A percentile compares a stretch with the other conserved stretches of the same genome.
Conservation (phyloP, 306 rosid genomes). For the Lablab purpureus region DNA sequence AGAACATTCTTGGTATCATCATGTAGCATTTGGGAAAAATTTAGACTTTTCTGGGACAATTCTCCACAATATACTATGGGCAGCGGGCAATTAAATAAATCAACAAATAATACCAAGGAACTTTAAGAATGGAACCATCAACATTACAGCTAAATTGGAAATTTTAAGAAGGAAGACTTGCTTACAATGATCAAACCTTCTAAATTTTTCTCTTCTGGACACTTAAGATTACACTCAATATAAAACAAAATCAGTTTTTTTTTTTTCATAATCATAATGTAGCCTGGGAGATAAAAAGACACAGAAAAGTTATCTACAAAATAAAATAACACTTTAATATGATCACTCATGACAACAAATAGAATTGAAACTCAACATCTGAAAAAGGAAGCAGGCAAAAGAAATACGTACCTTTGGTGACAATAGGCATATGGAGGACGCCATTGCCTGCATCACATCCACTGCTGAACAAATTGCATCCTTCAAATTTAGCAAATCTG, state of each 20-base stretch:
- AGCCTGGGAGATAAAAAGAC: neutral
- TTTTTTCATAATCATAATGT: conserved; percentile 8
- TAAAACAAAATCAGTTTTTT: conserved; percentile 7
- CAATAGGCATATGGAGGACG: conserved; percentile 75
- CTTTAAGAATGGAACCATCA: conserved; percentile 1
- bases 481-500: conserved; percentile 75
- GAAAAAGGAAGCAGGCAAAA: conserved; percentile 14
- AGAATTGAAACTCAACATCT: conserved; percentile 25
- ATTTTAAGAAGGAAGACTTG: neutral
- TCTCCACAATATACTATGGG: neutral
- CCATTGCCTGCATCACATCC: conserved; percentile 97
- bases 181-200: too few relatives aligned
- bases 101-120: neutral
- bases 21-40: neutral
- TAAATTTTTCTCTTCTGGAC: conserved; percentile 3
- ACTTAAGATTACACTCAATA: conserved; percentile 27
- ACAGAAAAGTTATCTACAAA: neutral
- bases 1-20: neutral
- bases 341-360: conserved; percentile 15
- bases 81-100: neutral
- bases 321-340: neutral
- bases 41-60: neutral
- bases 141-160: neutral
- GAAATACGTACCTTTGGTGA: conserved; percentile 67
- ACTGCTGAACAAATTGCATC: conserved; percentile 91